Base-by-base conservation (phyloP, 2,329 filamentous ascomycete genomes). In the Claviceps sp. region DNA sequence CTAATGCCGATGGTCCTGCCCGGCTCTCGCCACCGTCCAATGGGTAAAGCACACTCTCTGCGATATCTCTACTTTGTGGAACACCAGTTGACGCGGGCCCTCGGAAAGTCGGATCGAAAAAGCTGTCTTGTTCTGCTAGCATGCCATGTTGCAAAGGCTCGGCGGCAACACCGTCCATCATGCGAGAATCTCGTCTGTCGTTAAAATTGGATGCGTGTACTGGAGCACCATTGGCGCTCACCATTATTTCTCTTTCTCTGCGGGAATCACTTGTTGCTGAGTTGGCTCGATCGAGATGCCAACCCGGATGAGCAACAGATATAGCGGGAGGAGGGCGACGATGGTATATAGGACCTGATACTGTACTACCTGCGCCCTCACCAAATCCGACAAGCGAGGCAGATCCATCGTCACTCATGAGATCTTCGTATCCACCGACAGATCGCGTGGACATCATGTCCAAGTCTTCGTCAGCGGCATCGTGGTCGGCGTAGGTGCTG, bases 371-470 rank as follows among this genome's bases (percentile, higher is more conserved):
- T 9, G 91, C 90, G 37, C 90, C 91, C 66, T 96, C 90, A 48
- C 91, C 91, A 60, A 96, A 96, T 0, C 86, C 91, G 9, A 96
- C 91, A 5, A 96, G 75, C 56, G 85, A 91, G 2, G 84, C 87
- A 50, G 82, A 84, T 7, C 84, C 85, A 61, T 95, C 88, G 60
- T 95, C 89, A 60, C 86, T 91, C 76, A 93, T 85, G 54, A 85
- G 86, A 58, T 88, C 86, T 55, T 80, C 76, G 54, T 71, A 78
- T 4, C 71, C 75, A 20, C 71, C 72, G 2, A 73, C 68, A 40
- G 75, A 78, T 16, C 70, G 72, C 37, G 64, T 70, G 2, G 69
- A 66, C 52, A 73, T 56, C 47, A 68, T 70, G 37, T 75, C 71
- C 16, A 72, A 65, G 54, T 79, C 76, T 48, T 78, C 72, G 50